Conservation (phyloP, 805 yeast genomes). For the Saccharomycopsis malanga region DNA sequence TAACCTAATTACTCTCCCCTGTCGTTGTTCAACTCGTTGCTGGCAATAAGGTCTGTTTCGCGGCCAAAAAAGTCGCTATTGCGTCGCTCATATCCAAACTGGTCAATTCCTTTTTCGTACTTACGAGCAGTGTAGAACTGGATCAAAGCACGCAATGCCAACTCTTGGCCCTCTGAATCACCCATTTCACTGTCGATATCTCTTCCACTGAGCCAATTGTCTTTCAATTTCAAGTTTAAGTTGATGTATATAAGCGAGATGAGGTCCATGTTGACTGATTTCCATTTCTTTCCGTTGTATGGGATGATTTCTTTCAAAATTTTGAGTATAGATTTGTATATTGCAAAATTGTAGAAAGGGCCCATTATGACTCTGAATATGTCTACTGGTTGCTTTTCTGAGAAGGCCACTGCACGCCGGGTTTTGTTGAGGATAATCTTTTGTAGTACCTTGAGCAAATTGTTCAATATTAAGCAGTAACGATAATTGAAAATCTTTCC, state of each 20-base stretch:
- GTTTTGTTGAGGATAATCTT: slow-evolving; percentile 59
- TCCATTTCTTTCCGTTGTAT: slow-evolving; percentile 92
- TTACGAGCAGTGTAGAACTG: slow-evolving; percentile 66
- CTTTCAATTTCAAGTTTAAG: slow-evolving; percentile 63
- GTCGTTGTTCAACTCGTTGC: slow-evolving; percentile 23
- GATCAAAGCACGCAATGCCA: slow-evolving; percentile 69
- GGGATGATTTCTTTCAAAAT: slow-evolving; percentile 77
- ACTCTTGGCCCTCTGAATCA: slow-evolving; percentile 78
- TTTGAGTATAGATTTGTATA: slow-evolving; percentile 66
- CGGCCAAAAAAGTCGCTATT: slow-evolving; percentile 36
- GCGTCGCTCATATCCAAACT: slow-evolving; percentile 47
- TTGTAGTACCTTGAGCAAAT: slow-evolving; percentile 49
- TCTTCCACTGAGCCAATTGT: slow-evolving; percentile 82
- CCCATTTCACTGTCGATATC: slow-evolving; percentile 70
- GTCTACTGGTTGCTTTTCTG: slow-evolving; percentile 58
- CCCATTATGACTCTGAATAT: slow-evolving; percentile 48
- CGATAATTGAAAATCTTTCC: slow-evolving; percentile 29
- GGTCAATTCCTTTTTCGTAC: slow-evolving; percentile 46
- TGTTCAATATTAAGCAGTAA: slow-evolving; percentile 42
- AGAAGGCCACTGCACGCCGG: slow-evolving; percentile 61
- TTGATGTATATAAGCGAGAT: slow-evolving; percentile 81
- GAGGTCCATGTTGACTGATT: slow-evolving; percentile 85
- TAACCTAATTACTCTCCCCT: slow-evolving; percentile 1
- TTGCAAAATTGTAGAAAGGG: slow-evolving; percentile 50
- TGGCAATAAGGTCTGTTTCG: slow-evolving; percentile 33